Conservation (phyloP, 163 green algal genomes). For the Scenedesmus sp. region DNA sequence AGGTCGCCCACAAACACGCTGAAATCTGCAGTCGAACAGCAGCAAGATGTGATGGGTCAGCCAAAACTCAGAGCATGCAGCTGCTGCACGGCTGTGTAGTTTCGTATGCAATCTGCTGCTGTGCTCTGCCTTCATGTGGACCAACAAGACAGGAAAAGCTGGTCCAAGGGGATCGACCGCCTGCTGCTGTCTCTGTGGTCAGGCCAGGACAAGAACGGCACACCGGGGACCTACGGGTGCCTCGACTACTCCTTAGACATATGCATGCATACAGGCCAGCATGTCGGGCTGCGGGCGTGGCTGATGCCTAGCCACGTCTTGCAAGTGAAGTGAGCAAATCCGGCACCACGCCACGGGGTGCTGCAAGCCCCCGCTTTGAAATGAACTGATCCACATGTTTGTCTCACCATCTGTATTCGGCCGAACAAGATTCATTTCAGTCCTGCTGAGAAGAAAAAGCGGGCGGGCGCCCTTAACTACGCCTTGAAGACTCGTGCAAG, state of each 20-base stretch:
- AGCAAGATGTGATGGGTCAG: not conserved
- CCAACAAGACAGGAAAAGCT: not conserved
- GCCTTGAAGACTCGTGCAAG: not conserved
- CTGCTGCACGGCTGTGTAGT: not conserved
- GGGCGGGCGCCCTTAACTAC: not conserved
- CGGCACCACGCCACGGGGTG: not conserved
- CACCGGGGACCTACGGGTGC: not conserved
- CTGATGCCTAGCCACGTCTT: not conserved
- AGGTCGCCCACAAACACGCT: constrained; percentile 90
- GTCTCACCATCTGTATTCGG: not conserved
- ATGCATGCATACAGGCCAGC: not conserved
- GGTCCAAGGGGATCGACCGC: not conserved
- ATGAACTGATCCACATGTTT: not conserved
- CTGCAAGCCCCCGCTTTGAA: not conserved
- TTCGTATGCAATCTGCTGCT: not conserved
- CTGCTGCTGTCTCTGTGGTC: not conserved
- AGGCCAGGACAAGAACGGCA: not conserved
- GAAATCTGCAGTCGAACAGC: constrained; percentile 52
- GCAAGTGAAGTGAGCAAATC: not conserved
- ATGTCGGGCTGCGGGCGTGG: not conserved
- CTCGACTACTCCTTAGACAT: not conserved
- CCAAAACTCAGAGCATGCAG: not conserved
- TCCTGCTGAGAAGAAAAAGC: not conserved
- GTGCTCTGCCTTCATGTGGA: not conserved
- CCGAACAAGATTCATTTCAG: constrained; percentile 10